Evolutionary conservation across 768 basidiomycete species (phyloP).

Genomic region (Rhodosporidiobolus sp.): DNA sequence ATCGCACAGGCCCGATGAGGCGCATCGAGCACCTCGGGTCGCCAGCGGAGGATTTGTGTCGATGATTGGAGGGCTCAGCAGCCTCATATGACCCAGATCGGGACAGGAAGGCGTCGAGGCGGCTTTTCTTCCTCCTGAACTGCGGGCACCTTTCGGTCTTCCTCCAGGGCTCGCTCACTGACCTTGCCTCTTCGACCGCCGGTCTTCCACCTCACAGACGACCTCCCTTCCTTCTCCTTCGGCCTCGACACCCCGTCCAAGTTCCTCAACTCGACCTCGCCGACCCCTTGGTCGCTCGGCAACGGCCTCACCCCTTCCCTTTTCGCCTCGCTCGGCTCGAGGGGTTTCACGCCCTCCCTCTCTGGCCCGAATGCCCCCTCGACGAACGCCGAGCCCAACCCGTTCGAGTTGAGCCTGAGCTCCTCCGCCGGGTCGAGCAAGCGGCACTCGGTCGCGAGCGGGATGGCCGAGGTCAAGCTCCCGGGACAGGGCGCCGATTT

Average conservation of each 20-base stretch:
- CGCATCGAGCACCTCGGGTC: too few relatives aligned
- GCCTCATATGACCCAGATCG: too few relatives aligned
- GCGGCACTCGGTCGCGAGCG: conserved; percentile 3
- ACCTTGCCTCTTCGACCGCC: neutral
- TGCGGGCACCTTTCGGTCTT: too few relatives aligned
- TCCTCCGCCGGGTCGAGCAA: neutral
- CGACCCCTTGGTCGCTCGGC: neutral
- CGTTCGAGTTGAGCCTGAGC: conserved; percentile 33
- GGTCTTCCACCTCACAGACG: neutral
- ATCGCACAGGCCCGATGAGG: too few relatives aligned
- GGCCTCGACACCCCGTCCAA: conserved; percentile 28
- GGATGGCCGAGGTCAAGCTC: neutral
- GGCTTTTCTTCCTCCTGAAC: too few relatives aligned
- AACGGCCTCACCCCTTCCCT: conserved; percentile 22
- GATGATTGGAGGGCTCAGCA: too few relatives aligned
- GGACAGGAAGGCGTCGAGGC: too few relatives aligned
- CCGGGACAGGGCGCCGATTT: neutral
- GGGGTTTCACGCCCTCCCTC: conserved; percentile 29
- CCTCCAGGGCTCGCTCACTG: neutral
- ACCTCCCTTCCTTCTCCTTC: conserved; percentile 13
- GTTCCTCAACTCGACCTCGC: conserved; percentile 3
- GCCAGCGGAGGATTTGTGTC: too few relatives aligned
- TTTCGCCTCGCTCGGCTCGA: conserved; percentile 12
- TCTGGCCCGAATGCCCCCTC: too few relatives aligned
- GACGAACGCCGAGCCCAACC: conserved; percentile 20